phyloP scores from a whole-genome alignment of 2,329 filamentous ascomycete genomes.

The Alternaria dauci region DNA sequence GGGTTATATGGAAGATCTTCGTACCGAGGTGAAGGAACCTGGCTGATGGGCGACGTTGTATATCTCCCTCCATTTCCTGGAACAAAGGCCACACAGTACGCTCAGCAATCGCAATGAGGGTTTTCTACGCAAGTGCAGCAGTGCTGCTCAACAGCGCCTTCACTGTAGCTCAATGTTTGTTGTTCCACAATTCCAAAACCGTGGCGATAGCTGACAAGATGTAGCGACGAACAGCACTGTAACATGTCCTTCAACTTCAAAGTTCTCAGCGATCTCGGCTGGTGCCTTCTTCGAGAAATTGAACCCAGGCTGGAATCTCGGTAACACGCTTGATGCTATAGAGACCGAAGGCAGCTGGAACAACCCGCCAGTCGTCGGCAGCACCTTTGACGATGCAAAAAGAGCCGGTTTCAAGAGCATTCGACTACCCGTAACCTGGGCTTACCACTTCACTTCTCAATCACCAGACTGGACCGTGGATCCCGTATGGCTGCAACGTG shows the following conservation, averaged over 20 bases:
- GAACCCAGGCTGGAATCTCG: conserved; percentile 67
- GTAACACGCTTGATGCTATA: conserved; percentile 66
- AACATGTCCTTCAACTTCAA: conserved; percentile 50
- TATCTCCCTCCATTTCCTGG: conserved; percentile 2
- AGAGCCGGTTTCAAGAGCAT: conserved; percentile 65
- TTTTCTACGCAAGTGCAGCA: conserved; percentile 10
- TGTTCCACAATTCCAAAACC: background rate
- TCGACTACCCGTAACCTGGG: conserved; percentile 67
- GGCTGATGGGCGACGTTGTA: background rate
- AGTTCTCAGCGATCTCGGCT: conserved; percentile 58
- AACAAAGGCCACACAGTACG: background rate
- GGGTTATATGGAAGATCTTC: conserved; percentile 10
- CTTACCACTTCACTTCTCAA: conserved; percentile 62
- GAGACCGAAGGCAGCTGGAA: conserved; percentile 67
- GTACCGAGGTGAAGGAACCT: background rate
- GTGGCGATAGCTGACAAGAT: background rate
- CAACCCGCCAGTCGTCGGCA: conserved; percentile 60
- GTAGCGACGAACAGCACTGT: conserved; percentile 28
- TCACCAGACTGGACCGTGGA: conserved; percentile 65
- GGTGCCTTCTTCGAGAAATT: conserved; percentile 58
- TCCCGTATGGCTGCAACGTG: conserved; percentile 63
- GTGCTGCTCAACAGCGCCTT: conserved; percentile 25
- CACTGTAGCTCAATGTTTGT: conserved; percentile 24
- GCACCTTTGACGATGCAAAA: conserved; percentile 63
- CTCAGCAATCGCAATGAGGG: conserved; percentile 6